phyloP scores from a whole-genome alignment of 2,329 filamentous ascomycete species.

The Apiospora phragmitis region DNA sequence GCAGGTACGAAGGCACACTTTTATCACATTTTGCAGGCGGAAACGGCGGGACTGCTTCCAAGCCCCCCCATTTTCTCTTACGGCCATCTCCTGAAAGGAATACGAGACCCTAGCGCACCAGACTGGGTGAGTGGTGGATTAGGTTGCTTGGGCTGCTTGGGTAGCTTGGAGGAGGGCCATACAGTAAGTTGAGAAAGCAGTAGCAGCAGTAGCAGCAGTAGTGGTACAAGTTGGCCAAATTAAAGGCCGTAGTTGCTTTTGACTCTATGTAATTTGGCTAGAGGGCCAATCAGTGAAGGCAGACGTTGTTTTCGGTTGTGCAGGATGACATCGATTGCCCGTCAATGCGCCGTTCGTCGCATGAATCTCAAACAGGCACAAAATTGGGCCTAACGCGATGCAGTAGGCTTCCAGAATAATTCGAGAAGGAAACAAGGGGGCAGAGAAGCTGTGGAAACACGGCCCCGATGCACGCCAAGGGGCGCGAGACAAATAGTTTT shows the following conservation, averaged over 20 bases:
- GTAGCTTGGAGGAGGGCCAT: neutral
- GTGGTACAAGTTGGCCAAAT: neutral
- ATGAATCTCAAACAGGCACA: constrained; percentile 16
- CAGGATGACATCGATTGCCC: constrained; percentile 9
- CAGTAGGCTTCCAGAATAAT: constrained; percentile 17
- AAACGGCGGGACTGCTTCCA: constrained; percentile 2
- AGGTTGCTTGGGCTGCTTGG: neutral
- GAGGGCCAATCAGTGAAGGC: neutral
- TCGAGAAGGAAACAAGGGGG: constrained; percentile 16
- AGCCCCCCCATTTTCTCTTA: neutral
- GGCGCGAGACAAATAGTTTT: constrained; percentile 5
- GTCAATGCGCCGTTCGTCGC: constrained; percentile 1
- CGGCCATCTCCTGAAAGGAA: constrained; percentile 2
- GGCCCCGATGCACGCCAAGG: neutral
- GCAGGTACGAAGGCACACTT: neutral
- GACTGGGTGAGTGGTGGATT: neutral
- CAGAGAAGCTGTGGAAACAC: neutral
- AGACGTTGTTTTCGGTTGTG: constrained; percentile 9
- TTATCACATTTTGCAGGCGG: constrained; percentile 4
- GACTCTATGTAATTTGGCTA: constrained; percentile 17
- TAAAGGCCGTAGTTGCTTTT: constrained; percentile 7
- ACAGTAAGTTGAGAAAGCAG: neutral
- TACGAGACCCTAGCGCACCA: constrained; percentile 1
- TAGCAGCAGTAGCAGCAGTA: neutral
- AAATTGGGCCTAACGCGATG: constrained; percentile 17